Conservation (phyloP, 2,329 filamentous ascomycete genomes). For the Xylaria sp. region DNA sequence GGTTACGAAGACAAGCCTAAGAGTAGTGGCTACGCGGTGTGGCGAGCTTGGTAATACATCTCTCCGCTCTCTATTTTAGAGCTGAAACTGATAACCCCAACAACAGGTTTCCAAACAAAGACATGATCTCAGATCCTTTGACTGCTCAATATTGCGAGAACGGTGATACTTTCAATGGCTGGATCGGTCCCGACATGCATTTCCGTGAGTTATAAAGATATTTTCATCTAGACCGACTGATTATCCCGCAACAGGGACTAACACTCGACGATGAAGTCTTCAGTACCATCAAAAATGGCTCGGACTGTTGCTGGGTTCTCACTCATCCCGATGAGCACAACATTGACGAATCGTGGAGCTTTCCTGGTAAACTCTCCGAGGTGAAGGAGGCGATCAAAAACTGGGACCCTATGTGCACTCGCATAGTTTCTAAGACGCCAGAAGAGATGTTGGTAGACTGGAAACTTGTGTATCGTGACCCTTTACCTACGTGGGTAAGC, state of each 20-base stretch:
- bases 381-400: conserved; percentile 62
- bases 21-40: conserved; percentile 64
- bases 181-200: conserved; percentile 68
- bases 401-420: conserved; percentile 61
- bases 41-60: conserved; percentile 60
- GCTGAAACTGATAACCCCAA: not conserved
- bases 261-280: conserved; percentile 52
- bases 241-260: not conserved
- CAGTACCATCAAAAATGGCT: conserved; percentile 65
- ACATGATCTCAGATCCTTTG: conserved; percentile 62
- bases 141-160: conserved; percentile 66
- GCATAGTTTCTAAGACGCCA: conserved; percentile 59
- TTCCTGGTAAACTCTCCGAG: conserved; percentile 63
- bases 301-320: conserved; percentile 68
- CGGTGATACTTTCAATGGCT: conserved; percentile 69
- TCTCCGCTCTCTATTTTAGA: not conserved
- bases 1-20: conserved; percentile 64
- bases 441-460: conserved; percentile 58
- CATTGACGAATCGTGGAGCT: conserved; percentile 67
- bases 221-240: not conserved
- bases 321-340: conserved; percentile 66
- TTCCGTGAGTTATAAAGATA: conserved; percentile 49
- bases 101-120: conserved; percentile 60
- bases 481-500: conserved; percentile 62
- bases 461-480: conserved; percentile 63